phyloP scores from a whole-genome alignment of 257 asterid species.

The Solanum arcanum region DNA sequence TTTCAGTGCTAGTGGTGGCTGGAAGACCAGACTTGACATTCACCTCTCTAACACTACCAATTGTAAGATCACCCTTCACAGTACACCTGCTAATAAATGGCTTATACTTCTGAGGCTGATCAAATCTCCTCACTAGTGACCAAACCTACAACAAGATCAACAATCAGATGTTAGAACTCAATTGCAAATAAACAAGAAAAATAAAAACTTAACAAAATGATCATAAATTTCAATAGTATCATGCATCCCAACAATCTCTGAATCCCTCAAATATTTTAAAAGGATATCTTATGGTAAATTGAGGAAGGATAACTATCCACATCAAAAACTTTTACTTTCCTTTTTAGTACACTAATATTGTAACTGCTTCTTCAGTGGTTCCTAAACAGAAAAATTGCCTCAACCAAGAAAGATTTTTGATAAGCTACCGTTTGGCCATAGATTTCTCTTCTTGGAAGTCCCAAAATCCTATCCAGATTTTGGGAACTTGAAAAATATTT shows the following conservation, averaged over 20 bases:
- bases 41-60: conserved; percentile 88
- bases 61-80: conserved; percentile 49
- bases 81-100: conserved; percentile 81
- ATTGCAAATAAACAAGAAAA: background rate
- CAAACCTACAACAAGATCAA: conserved; percentile 46
- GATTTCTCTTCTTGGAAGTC: background rate
- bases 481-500: background rate
- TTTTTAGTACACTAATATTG: background rate
- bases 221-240: background rate
- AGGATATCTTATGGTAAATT: background rate
- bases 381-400: background rate
- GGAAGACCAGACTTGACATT: conserved; percentile 95
- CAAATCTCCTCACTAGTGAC: conserved; percentile 89
- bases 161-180: background rate
- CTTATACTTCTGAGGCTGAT: conserved; percentile 88
- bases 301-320: background rate
- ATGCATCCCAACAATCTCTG: background rate
- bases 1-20: conserved; percentile 90
- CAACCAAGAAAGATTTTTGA: background rate
- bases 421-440: background rate
- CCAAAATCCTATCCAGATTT: background rate
- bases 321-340: background rate
- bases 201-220: background rate
- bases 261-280: background rate
- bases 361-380: background rate